These are phyloP conservation scores for Neocatenulostroma microsporum DNA, from an alignment of 2,329 filamentous ascomycete species.

Conservation along the genomic window DNA sequence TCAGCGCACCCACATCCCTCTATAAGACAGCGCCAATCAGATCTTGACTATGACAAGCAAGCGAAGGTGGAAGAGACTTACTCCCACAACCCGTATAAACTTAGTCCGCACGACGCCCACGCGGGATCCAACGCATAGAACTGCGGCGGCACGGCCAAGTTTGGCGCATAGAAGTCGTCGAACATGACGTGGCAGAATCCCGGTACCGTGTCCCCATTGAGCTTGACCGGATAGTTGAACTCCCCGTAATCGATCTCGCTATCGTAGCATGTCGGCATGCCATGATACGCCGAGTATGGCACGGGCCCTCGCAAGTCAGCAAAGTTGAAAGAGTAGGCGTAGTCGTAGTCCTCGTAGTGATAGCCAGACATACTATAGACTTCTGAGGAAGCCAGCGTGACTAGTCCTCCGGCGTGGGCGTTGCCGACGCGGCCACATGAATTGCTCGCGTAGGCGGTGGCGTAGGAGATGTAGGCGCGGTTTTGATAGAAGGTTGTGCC, in stretches of 20 bases:
- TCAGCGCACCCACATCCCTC: no score
- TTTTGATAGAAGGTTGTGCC: constrained; percentile 4
- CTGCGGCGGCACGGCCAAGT: constrained; percentile 1
- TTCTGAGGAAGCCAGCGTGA: neutral
- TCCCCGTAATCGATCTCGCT: neutral
- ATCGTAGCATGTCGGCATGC: neutral
- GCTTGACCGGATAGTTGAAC: neutral
- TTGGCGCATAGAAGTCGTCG: neutral
- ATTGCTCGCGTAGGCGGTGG: constrained; percentile 1
- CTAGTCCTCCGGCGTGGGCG: neutral
- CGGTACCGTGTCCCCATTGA: neutral
- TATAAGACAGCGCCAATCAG: neutral
- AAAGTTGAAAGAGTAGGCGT: constrained; percentile 3
- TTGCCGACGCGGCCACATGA: neutral
- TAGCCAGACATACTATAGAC: constrained; percentile 1
- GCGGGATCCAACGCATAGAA: neutral
- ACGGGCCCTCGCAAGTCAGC: constrained; percentile 1
- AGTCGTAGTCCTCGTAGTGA: neutral
- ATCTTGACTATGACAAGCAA: neutral
- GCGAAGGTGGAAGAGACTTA: no score
- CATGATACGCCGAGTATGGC: neutral
- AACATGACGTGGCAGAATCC: neutral
- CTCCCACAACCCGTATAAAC: constrained; percentile 4
- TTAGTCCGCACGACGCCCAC: neutral
- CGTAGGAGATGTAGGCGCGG: constrained; percentile 3